Evolutionary conservation across 352 stramenopile genomes (phyloP).

Genomic region (Phytophthora cryptogea): DNA sequence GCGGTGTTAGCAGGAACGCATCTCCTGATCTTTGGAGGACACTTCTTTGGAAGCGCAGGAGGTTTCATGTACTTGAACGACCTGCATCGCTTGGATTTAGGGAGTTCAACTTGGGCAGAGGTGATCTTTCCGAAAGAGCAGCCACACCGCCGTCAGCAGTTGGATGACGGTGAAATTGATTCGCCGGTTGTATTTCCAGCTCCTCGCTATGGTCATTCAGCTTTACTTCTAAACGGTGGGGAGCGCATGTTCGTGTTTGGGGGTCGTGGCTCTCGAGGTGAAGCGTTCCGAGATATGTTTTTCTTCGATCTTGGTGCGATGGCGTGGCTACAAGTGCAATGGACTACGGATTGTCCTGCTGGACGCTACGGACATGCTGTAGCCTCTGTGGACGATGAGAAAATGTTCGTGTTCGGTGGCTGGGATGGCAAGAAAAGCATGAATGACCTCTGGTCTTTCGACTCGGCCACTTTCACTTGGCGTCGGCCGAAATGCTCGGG

Average conservation of each 20-base stretch:
- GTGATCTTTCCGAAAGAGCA: slow-evolving; percentile 50
- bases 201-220: slow-evolving; percentile 88
- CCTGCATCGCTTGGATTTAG: slow-evolving; percentile 85
- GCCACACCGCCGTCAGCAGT: slow-evolving; percentile 16
- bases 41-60: slow-evolving; percentile 86
- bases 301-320: slow-evolving; percentile 87
- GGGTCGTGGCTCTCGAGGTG: slow-evolving; percentile 48
- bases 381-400: slow-evolving; percentile 63
- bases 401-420: slow-evolving; percentile 90
- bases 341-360: slow-evolving; percentile 78
- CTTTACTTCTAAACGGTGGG: slow-evolving; percentile 63
- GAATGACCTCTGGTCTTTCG: slow-evolving; percentile 78
- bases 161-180: slow-evolving; percentile 36
- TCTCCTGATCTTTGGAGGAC: slow-evolving; percentile 89
- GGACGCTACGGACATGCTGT: slow-evolving; percentile 75
- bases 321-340: slow-evolving; percentile 86
- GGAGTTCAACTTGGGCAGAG: slow-evolving; percentile 76
- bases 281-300: slow-evolving; percentile 86
- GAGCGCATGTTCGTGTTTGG: slow-evolving; percentile 84
- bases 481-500: slow-evolving; percentile 66
- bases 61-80: slow-evolving; percentile 92
- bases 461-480: slow-evolving; percentile 76
- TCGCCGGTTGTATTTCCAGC: slow-evolving; percentile 46
- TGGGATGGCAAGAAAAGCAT: slow-evolving; percentile 82
- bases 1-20: slow-evolving; percentile 76